These are phyloP conservation scores for Myxozyma nipponensis DNA, from an alignment of 805 yeast genomes.

Conservation along the genomic window DNA sequence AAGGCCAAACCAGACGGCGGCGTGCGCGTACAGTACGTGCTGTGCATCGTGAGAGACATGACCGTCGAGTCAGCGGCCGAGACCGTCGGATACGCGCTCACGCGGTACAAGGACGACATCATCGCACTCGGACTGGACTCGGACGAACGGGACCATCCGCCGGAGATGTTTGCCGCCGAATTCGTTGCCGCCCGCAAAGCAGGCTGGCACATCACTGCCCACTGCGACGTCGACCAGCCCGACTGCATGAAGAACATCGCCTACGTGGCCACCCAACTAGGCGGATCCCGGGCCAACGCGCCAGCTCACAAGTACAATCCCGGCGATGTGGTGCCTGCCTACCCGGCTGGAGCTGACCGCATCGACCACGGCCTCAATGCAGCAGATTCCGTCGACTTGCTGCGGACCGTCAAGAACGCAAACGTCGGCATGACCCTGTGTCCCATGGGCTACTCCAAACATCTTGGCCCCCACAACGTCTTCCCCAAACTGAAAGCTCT, in stretches of 20 bases:
- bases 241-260: constrained; percentile 4
- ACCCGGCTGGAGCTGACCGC: constrained; percentile 16
- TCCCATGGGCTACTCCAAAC: constrained; percentile 17
- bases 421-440: constrained; percentile 18
- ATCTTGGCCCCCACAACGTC: constrained; percentile 11
- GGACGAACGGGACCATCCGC: constrained; percentile 75
- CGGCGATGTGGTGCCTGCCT: constrained; percentile 2
- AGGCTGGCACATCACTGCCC: constrained; percentile 13
- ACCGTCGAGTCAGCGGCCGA: constrained; percentile 10
- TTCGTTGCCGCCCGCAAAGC: constrained; percentile 43
- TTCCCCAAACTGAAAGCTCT: constrained; percentile 4
- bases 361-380: constrained; percentile 18
- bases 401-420: constrained; percentile 6
- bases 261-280: constrained; percentile 18
- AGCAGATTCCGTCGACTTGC: constrained; percentile 12
- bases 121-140: constrained; percentile 78
- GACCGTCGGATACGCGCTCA: constrained; percentile 4
- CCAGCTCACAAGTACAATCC: not conserved
- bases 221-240: constrained; percentile 20
- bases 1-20: not conserved
- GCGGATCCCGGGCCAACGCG: constrained; percentile 10
- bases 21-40: constrained; percentile 8
- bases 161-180: constrained; percentile 61
- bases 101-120: constrained; percentile 44
- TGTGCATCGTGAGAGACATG: constrained; percentile 17